Evolutionary conservation across 768 basidiomycete genomes (phyloP).

Genomic region (Kwoniella bestiolae): DNA sequence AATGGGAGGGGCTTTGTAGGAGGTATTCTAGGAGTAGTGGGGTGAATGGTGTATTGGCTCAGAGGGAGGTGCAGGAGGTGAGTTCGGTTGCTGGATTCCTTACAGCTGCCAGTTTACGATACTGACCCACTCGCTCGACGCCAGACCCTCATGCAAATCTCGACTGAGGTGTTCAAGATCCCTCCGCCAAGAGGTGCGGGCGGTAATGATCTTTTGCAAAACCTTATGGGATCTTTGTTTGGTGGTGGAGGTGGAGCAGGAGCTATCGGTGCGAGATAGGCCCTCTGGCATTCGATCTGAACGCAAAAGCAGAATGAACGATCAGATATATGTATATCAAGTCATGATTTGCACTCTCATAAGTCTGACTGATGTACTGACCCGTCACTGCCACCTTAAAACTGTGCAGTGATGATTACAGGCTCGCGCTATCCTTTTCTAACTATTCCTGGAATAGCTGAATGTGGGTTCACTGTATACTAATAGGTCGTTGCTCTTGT

Average conservation of each 20-base stretch:
- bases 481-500: too few species aligned
- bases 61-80: constrained; percentile 50
- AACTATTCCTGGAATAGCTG: too few species aligned
- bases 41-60: constrained; percentile 64
- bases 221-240: constrained; percentile 86
- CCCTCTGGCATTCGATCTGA: not conserved
- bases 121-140: too few species aligned
- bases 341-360: too few species aligned
- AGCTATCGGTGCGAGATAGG: constrained; percentile 13
- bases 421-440: too few species aligned
- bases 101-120: too few species aligned
- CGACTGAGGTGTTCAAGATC: constrained; percentile 77
- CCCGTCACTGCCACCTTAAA: too few species aligned
- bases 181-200: constrained; percentile 70
- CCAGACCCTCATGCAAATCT: constrained; percentile 45
- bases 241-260: constrained; percentile 64
- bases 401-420: too few species aligned
- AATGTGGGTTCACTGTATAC: too few species aligned
- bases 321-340: too few species aligned
- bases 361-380: too few species aligned
- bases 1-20: constrained; percentile 80
- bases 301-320: not conserved
- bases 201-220: constrained; percentile 76
- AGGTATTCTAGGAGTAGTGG: constrained; percentile 77
- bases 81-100: too few species aligned